These are phyloP conservation scores for Xylogone sp. DNA, from an alignment of 2,329 filamentous ascomycete genomes.

Conservation along the genomic window DNA sequence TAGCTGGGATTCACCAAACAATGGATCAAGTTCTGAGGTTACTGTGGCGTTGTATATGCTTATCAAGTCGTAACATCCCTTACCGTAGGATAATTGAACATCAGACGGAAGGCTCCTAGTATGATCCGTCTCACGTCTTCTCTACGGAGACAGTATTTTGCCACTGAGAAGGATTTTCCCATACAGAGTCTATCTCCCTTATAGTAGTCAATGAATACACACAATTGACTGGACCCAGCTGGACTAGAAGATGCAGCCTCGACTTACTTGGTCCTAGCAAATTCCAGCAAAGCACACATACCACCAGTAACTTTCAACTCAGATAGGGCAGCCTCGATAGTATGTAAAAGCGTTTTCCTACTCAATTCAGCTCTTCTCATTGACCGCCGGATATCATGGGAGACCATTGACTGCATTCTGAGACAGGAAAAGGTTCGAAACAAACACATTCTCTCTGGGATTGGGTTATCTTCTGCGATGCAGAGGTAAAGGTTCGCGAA, in stretches of 20 bases:
- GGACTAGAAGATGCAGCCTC: too few species aligned
- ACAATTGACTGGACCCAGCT: too few species aligned
- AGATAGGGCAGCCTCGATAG: too few species aligned
- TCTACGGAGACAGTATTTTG: too few species aligned
- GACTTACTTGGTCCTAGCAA: too few species aligned
- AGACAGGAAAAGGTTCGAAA: neutral
- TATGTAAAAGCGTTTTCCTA: neutral
- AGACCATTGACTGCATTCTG: neutral
- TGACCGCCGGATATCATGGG: neutral
- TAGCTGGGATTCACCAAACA: neutral
- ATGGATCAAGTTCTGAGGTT: neutral
- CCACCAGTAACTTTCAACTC: neutral
- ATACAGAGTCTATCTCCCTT: too few species aligned
- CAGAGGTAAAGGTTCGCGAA: constrained; percentile 18
- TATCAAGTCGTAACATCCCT: neutral
- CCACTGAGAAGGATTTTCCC: too few species aligned
- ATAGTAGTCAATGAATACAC: too few species aligned
- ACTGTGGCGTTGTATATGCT: neutral
- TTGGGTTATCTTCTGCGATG: neutral
- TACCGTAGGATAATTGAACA: neutral
- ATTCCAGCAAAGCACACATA: too few species aligned
- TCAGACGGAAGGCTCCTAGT: neutral
- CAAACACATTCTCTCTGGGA: neutral
- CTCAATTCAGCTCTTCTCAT: neutral
- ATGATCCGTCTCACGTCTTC: too few species aligned